These are phyloP conservation scores for Wickerhamomyces sp. DNA, from an alignment of 1,139 yeast species.

Conservation along the genomic window DNA sequence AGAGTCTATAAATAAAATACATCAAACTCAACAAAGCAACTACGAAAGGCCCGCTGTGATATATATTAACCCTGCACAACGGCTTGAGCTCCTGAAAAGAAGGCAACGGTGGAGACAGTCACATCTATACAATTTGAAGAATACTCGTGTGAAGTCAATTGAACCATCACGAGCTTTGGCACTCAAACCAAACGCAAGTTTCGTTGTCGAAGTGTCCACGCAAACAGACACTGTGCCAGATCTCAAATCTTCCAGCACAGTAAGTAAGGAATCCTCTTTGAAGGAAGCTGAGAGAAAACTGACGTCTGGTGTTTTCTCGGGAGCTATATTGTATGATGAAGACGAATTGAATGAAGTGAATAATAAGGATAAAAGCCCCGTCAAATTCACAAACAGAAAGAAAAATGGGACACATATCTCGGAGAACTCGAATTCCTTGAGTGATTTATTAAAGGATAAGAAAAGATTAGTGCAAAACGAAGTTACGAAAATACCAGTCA, in stretches of 20 bases:
- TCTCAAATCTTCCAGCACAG: slow-evolving; percentile 12
- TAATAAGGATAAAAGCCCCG: slow-evolving; percentile 14
- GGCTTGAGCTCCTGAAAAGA: slow-evolving; percentile 20
- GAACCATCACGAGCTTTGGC: background rate
- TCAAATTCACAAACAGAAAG: slow-evolving; percentile 15
- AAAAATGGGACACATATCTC: slow-evolving; percentile 2
- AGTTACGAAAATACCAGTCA: background rate
- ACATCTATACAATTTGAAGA: slow-evolving; percentile 17
- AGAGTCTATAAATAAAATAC: background rate
- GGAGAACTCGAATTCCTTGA: slow-evolving; percentile 10
- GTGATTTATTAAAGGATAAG: slow-evolving; percentile 12
- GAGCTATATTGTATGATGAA: slow-evolving; percentile 20
- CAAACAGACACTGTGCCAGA: slow-evolving; percentile 17
- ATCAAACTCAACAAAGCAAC: background rate
- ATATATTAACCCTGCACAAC: slow-evolving; percentile 20
- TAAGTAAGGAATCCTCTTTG: slow-evolving; percentile 8
- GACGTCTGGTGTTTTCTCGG: slow-evolving; percentile 22
- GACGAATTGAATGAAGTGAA: slow-evolving; percentile 14
- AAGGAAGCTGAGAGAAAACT: slow-evolving; percentile 16
- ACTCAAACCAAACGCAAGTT: background rate
- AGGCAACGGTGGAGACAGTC: slow-evolving; percentile 25
- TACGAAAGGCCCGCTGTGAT: slow-evolving; percentile 22
- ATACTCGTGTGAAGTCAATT: slow-evolving; percentile 4
- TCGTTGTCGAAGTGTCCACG: slow-evolving; percentile 12
- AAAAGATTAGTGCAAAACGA: slow-evolving; percentile 12